Conservation (phyloP, 1,284 basidiomycete genomes). For the Melanopsichium pennsylvanicum region DNA sequence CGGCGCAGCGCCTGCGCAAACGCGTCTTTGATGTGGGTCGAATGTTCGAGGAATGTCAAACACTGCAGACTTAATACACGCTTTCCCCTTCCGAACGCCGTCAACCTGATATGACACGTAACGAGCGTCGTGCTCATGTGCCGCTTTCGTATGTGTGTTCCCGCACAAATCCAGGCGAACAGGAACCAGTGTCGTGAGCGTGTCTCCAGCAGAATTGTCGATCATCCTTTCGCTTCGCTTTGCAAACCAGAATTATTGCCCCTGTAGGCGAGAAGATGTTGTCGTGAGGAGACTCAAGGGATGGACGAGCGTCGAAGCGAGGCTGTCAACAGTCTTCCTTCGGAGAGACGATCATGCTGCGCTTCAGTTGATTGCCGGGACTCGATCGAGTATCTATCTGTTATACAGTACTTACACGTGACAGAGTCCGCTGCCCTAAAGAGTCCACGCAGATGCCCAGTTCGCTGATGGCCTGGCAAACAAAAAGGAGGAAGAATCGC, state of each 20-base stretch:
- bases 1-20: too few species aligned
- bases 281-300: conserved; percentile 9
- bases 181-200: neutral
- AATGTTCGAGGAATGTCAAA: conserved; percentile 42
- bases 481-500: too few species aligned
- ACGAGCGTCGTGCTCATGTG: conserved; percentile 4
- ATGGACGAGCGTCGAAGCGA: neutral
- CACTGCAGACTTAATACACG: neutral
- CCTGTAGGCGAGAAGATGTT: neutral
- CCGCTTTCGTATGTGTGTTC: neutral
- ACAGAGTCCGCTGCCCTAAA: neutral
- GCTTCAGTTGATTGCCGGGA: conserved; percentile 1
- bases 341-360: neutral
- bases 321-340: neutral
- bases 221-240: too few species aligned
- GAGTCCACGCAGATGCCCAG: neutral
- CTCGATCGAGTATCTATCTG: conserved; percentile 4
- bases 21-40: too few species aligned
- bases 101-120: conserved; percentile 15
- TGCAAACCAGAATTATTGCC: neutral
- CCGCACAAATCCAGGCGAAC: neutral
- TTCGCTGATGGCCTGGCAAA: too few species aligned
- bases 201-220: neutral
- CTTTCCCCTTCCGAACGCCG: neutral
- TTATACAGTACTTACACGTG: too few species aligned